A percentile compares a stretch with the other conserved stretches of the same genome.
These are phyloP conservation scores for Chalciporus piperatus DNA, from an alignment of 768 basidiomycete species.

Conservation along the genomic window DNA sequence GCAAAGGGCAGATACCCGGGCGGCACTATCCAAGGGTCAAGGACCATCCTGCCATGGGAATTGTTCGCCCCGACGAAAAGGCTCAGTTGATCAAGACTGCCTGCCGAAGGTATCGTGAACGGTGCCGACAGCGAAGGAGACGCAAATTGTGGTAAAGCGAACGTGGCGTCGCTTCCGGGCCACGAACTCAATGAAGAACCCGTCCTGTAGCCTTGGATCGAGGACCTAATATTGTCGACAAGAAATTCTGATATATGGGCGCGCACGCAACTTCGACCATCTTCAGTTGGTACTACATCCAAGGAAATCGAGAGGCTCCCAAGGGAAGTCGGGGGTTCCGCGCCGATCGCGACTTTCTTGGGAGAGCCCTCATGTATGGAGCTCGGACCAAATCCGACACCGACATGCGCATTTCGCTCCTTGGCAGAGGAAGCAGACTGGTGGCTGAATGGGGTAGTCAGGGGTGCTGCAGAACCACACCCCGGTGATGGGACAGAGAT, in stretches of 20 bases:
- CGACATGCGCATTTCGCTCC: constrained; percentile 38
- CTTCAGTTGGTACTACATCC: constrained; percentile 58
- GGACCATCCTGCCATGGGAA: constrained; percentile 23
- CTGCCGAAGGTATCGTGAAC: constrained; percentile 35
- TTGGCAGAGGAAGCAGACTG: constrained; percentile 41
- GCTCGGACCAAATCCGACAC: constrained; percentile 48
- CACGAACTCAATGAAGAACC: constrained; percentile 25
- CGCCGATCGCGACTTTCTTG: constrained; percentile 31
- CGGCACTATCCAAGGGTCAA: constrained; percentile 23
- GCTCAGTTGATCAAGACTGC: constrained; percentile 36
- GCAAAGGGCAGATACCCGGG: constrained; percentile 31
- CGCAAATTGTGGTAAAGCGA: constrained; percentile 20
- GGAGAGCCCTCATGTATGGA: constrained; percentile 34
- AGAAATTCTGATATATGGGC: constrained; percentile 59
- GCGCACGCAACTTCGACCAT: constrained; percentile 71
- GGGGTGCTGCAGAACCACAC: constrained; percentile 34
- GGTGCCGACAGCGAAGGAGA: constrained; percentile 39
- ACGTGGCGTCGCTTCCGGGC: constrained; percentile 19
- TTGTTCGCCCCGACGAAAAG: constrained; percentile 60
- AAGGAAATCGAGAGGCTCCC: constrained; percentile 71
- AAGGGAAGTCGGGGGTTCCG: constrained; percentile 39
- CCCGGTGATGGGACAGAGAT: constrained; percentile 52
- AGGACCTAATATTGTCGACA: constrained; percentile 21
- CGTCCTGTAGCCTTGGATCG: constrained; percentile 12
- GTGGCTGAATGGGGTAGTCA: constrained; percentile 44